Evolutionary conservation across 805 yeast genomes (phyloP), one percentile per base, ranked within the genome.

Genomic region (Kuraishia capsulata): DNA sequence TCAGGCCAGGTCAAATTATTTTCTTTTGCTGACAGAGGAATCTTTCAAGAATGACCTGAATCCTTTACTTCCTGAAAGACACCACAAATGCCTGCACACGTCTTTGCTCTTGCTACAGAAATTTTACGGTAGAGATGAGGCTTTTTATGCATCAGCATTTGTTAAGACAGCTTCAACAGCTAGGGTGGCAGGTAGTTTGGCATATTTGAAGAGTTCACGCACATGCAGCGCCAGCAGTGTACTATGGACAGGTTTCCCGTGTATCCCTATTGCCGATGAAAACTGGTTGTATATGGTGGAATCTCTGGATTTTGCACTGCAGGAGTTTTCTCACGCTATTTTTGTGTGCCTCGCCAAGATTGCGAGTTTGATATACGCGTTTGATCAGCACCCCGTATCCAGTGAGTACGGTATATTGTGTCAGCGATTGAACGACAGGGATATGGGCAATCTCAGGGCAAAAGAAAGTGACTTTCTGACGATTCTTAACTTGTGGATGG

Each of bases 381-480:
- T 11, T 14, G 31, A 28, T 13, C 31, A 28, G 31, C 31, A 28
- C 17, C 17, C 5, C 17, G 31, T 5, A 13, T 13, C 8, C 17
- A 8, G 14, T 6, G 17, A 17, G 31, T 28, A 11, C 17, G 14
- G 14, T 5, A 6, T 5, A 17, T 5, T 28, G 13, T 28, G 31
- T 13, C 31, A 28, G 17, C 31, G 31, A 13, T 5, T 28, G 17
- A 28, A 28, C 17, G 31, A 28, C 17, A 28, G 17, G 17, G 31
- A 28, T 13, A 28, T 28, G 31, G 17, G 6, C 8, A 13, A 14
- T 6, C 17, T 28, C 4, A 19, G 18, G 10, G 33, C 38, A 9
- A 9, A 9, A 5, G 33, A 36, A 17, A 13, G 28, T 4, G 38
- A 36, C 20, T 36, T 18, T 36, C 38, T 36, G 10, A 19, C 33